These are phyloP conservation scores for Mycena haematopus DNA, from an alignment of 768 basidiomycete genomes.

Conservation along the genomic window DNA sequence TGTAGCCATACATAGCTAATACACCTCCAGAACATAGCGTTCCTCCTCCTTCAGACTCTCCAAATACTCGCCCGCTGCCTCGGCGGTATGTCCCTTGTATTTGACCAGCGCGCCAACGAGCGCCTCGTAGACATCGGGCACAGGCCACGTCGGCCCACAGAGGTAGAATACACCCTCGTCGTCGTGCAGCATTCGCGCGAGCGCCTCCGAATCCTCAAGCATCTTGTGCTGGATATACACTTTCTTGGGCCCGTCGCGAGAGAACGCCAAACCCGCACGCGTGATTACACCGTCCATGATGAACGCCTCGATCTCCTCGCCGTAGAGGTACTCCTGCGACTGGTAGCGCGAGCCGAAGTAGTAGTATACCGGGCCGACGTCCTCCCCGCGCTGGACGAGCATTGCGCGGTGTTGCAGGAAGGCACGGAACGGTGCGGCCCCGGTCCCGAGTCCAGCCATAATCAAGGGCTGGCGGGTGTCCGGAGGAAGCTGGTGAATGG, in stretches of 20 bases:
- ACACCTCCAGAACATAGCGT: constrained; percentile 92
- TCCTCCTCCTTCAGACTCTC: constrained; percentile 96
- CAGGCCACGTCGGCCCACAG: constrained; percentile 99
- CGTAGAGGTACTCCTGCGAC: constrained; percentile 95
- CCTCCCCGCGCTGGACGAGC: constrained; percentile 75
- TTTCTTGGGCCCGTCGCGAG: constrained; percentile 90
- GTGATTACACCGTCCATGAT: constrained; percentile 85
- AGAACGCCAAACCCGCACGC: constrained; percentile 94
- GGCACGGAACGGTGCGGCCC: constrained; percentile 98
- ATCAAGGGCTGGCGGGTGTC: constrained; percentile 88
- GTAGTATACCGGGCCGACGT: constrained; percentile 93
- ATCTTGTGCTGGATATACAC: constrained; percentile 99
- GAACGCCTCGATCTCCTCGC: constrained; percentile 95
- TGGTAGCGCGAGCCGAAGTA: constrained; percentile 99
- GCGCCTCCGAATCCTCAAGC: constrained; percentile 82
- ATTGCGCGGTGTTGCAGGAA: constrained; percentile 96
- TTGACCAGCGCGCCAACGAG: constrained; percentile 81
- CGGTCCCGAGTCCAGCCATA: constrained; percentile 98
- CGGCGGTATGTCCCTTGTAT: constrained; percentile 67
- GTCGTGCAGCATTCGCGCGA: constrained; percentile 77
- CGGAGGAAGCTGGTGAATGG: constrained; percentile 71
- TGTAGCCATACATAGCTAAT: constrained; percentile 9
- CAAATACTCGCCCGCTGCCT: constrained; percentile 78
- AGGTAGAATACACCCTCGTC: constrained; percentile 90
- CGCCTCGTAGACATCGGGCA: constrained; percentile 96